These are phyloP conservation scores for Syzygium aqueum DNA, from an alignment of 345 rosid genomes.

Conservation along the genomic window DNA sequence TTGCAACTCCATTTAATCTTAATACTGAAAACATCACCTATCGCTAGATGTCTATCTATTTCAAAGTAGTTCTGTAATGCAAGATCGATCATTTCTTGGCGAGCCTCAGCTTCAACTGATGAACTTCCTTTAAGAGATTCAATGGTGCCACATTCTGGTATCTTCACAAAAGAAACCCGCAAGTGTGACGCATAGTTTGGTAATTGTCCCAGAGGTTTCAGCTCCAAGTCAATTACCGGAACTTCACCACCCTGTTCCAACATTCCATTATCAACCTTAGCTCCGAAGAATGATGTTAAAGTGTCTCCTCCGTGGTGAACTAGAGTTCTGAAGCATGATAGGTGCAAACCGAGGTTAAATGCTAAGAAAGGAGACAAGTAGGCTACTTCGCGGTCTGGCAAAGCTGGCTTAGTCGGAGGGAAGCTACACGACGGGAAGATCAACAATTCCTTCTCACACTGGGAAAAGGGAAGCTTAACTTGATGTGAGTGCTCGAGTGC, in stretches of 20 bases:
- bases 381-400: slow-evolving; percentile 46
- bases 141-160: slow-evolving; percentile 84
- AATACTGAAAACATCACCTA: slow-evolving; percentile 71
- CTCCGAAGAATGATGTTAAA: slow-evolving; percentile 47
- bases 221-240: slow-evolving; percentile 32
- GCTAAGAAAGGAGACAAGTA: slow-evolving; percentile 78
- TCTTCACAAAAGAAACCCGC: slow-evolving; percentile 78
- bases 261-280: slow-evolving; percentile 31
- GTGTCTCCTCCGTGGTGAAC: slow-evolving; percentile 49
- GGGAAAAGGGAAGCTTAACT: slow-evolving; percentile 9
- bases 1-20: slow-evolving; percentile 64
- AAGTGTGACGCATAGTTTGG: slow-evolving; percentile 85
- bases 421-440: slow-evolving; percentile 49
- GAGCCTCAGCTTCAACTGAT: slow-evolving; percentile 61
- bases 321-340: slow-evolving; percentile 58
- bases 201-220: slow-evolving; percentile 37
- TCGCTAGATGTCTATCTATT: slow-evolving; percentile 61
- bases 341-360: slow-evolving; percentile 74
- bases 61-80: slow-evolving; percentile 68
- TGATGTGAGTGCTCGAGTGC: slow-evolving; percentile 3
- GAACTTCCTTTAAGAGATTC: slow-evolving; percentile 54
- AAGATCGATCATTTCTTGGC: slow-evolving; percentile 79
- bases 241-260: slow-evolving; percentile 12
- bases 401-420: slow-evolving; percentile 9
- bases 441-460: slow-evolving; percentile 31